A percentile compares a stretch with the other conserved stretches of the same genome.
phyloP scores from a whole-genome alignment of 148 eudicot species.

The Arbutus unedo region DNA sequence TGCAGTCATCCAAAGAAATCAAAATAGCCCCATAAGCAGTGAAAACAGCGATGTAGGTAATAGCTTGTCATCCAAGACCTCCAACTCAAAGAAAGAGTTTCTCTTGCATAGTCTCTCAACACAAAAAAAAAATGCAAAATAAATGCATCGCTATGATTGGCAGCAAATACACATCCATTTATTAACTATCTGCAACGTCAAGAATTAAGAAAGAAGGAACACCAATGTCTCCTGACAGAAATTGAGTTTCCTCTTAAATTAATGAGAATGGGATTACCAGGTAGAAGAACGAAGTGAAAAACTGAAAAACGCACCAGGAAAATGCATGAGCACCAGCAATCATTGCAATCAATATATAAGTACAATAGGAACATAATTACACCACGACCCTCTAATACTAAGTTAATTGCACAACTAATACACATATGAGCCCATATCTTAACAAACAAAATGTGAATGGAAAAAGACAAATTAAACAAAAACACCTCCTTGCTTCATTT shows the following conservation, averaged over 20 bases:
- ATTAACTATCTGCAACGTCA: background rate
- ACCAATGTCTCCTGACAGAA: background rate
- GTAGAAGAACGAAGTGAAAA: no score
- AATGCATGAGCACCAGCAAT: no score
- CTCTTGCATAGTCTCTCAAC: slow-evolving; percentile 84
- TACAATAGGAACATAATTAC: no score
- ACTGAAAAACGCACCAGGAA: no score
- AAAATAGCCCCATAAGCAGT: no score
- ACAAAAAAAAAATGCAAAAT: slow-evolving; percentile 63
- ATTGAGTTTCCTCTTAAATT: no score
- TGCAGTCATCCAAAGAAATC: slow-evolving; percentile 30
- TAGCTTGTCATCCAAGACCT: slow-evolving; percentile 90
- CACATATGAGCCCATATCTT: no score
- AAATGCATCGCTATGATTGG: slow-evolving; percentile 8
- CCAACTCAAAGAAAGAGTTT: slow-evolving; percentile 84
- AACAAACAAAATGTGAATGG: no score
- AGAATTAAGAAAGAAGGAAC: slow-evolving; percentile 4
- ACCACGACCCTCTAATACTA: no score
- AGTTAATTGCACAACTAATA: no score
- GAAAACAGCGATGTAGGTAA: slow-evolving; percentile 26
- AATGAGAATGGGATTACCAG: no score
- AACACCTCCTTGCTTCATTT: slow-evolving; percentile 81
- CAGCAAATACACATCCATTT: background rate
- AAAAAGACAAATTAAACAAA: slow-evolving; percentile 10
- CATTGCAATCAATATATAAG: no score